phyloP scores from a whole-genome alignment of 2,329 filamentous ascomycete species.

The Pseudocercospora musae region DNA sequence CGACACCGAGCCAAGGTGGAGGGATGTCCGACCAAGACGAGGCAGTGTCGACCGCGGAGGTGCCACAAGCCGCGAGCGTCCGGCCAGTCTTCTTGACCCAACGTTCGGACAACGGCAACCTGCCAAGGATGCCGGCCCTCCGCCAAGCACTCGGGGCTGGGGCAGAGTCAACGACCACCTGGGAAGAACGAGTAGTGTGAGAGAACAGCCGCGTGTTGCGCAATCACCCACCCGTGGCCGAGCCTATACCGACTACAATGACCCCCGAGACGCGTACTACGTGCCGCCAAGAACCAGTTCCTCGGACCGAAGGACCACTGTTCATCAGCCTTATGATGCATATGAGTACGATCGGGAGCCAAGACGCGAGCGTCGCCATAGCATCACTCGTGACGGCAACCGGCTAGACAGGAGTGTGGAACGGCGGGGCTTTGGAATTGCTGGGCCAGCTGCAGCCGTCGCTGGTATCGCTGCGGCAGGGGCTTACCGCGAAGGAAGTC shows the following conservation, averaged over 20 bases:
- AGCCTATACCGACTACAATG: conserved; percentile 24
- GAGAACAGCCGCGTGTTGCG: conserved; percentile 35
- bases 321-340: conserved; percentile 28
- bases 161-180: conserved; percentile 60
- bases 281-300: conserved; percentile 34
- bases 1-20: conserved; percentile 50
- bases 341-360: conserved; percentile 46
- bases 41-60: conserved; percentile 44
- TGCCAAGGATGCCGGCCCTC: conserved; percentile 49
- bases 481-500: conserved; percentile 18
- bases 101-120: conserved; percentile 30
- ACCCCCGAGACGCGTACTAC: conserved; percentile 39
- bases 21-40: conserved; percentile 38
- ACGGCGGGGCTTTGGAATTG: conserved; percentile 48
- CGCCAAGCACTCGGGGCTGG: conserved; percentile 67
- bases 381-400: conserved; percentile 34
- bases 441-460: not conserved
- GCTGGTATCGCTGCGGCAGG: conserved; percentile 1
- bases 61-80: conserved; percentile 40
- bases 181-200: conserved; percentile 46
- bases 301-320: conserved; percentile 43
- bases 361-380: conserved; percentile 35
- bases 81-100: conserved; percentile 44
- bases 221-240: conserved; percentile 30
- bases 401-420: conserved; percentile 45